Evolutionary conservation across 192 early-diverging fungal species (phyloP).

Genomic region (Coemansia sp.): DNA sequence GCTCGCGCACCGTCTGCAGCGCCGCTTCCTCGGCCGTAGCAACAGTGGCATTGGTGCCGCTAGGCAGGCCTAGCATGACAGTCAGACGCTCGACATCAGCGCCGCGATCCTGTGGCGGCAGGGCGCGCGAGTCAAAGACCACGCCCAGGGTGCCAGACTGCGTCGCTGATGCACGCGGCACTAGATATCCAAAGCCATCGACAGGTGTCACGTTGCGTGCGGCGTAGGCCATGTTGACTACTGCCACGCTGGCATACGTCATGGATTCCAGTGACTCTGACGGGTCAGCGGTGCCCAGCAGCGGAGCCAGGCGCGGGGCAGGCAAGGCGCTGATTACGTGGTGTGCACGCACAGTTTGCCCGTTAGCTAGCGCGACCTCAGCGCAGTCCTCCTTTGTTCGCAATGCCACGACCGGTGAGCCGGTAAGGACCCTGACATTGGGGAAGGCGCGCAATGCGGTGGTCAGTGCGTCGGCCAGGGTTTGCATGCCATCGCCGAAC

Average conservation of each 20-base stretch:
- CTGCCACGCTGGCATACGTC: constrained; percentile 76
- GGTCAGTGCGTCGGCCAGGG: constrained; percentile 63
- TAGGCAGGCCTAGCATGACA: constrained; percentile 78
- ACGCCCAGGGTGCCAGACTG: constrained; percentile 68
- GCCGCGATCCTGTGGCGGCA: constrained; percentile 66
- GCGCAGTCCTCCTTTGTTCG: constrained; percentile 31
- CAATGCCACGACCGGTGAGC: constrained; percentile 51
- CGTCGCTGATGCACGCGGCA: constrained; percentile 65
- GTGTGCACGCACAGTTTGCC: constrained; percentile 41
- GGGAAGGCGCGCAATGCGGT: constrained; percentile 52
- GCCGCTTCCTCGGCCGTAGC: constrained; percentile 55
- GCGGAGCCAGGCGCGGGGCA: constrained; percentile 47
- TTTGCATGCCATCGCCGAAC: constrained; percentile 80
- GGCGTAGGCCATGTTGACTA: constrained; percentile 79
- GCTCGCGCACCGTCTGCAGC: constrained; percentile 58
- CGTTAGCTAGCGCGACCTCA: constrained; percentile 37
- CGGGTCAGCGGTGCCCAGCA: constrained; percentile 48
- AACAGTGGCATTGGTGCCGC: constrained; percentile 9
- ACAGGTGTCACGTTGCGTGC: constrained; percentile 58
- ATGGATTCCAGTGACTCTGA: constrained; percentile 61
- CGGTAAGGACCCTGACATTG: constrained; percentile 64
- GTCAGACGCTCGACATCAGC: constrained; percentile 63
- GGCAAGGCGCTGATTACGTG: constrained; percentile 77
- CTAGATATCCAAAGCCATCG: constrained; percentile 90
- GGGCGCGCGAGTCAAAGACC: constrained; percentile 85